Evolutionary conservation across 1,139 yeast species (phyloP), one percentile per base, ranked within the genome.

Genomic region (Yamadazyma kanchanaburiensis): DNA sequence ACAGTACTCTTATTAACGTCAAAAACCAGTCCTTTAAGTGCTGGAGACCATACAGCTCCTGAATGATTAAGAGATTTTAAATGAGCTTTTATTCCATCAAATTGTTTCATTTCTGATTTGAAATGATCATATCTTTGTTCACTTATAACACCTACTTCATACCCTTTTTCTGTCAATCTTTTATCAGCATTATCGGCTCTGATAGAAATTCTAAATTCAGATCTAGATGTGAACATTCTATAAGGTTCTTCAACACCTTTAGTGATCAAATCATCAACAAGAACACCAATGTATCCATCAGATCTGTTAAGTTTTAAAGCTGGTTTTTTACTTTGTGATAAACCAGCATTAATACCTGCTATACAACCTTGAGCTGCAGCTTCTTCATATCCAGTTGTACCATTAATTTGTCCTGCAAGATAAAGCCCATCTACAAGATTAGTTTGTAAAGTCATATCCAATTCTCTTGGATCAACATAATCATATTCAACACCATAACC

Each of bases 401-500:
- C 99, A 51, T 94, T 94, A 25, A 94, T 94, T 57, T 94, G 99
- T 2, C 99, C 99, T 0, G 98, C 99, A 31, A 94, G 65, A 49
- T 63, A 94, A 25, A 94, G 60, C 0, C 97, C 97, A 12, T 70
- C 61, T 1, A 94, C 78, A 5, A 76, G 58, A 48, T 86, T 88
- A 0, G 97, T 87, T 51, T 91, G 96, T 26, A 94, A 57, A 0
- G 95, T 84, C 29, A 70, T 71, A 32, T 71, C 69, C 33, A 94
- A 66, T 48, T 89, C 96, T 39, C 95, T 70, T 3, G 99, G 98
- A 49, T 91, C 96, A 15, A 94, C 81, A 53, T 86, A 91, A 53
- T 94, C 98, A 50, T 94, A 94, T 54, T 94, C 98, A 2, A 94
- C 98, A 10, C 99, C 99, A 51, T 94, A 94, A 0, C 97, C 99